phyloP scores from a whole-genome alignment of 805 yeast genomes.

The Candida maltosa region DNA sequence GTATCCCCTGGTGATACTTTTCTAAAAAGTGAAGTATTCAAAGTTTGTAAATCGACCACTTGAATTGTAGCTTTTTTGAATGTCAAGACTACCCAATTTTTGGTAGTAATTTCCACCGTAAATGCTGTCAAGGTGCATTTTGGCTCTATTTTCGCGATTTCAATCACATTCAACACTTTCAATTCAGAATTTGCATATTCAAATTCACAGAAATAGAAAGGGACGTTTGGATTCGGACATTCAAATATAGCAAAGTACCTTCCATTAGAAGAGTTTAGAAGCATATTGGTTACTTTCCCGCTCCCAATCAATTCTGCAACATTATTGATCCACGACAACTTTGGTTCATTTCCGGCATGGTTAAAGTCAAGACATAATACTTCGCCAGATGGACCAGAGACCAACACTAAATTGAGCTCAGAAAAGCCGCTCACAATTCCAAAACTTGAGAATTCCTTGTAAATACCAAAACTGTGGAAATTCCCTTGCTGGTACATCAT shows the following conservation, averaged over 20 bases:
- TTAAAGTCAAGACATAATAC: slow-evolving; percentile 23
- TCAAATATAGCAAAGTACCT: slow-evolving; percentile 47
- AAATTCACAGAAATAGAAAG: slow-evolving; percentile 43
- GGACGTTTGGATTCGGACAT: slow-evolving; percentile 64
- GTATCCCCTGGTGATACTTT: slow-evolving; percentile 66
- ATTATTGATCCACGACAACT: slow-evolving; percentile 21
- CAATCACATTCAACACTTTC: slow-evolving; percentile 20
- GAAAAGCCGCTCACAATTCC: slow-evolving; percentile 42
- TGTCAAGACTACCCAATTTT: slow-evolving; percentile 54
- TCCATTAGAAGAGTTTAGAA: slow-evolving; percentile 23
- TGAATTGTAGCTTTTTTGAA: slow-evolving; percentile 70
- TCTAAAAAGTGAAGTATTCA: slow-evolving; percentile 29
- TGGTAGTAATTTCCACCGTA: slow-evolving; percentile 33
- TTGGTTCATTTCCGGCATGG: slow-evolving; percentile 17
- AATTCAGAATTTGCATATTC: slow-evolving; percentile 15
- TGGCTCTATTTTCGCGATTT: slow-evolving; percentile 38
- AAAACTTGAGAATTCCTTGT: slow-evolving; percentile 29
- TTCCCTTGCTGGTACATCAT: slow-evolving; percentile 27
- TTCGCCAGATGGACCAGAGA: slow-evolving; percentile 37
- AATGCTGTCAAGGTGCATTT: slow-evolving; percentile 59
- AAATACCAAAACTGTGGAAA: slow-evolving; percentile 20
- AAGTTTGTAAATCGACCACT: slow-evolving; percentile 41
- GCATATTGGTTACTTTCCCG: slow-evolving; percentile 49
- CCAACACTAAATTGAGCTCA: slow-evolving; percentile 23
- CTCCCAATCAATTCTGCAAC: slow-evolving; percentile 21